These are phyloP conservation scores for Sporothrix brasiliensis DNA, from an alignment of 2,329 filamentous ascomycete genomes.

Conservation along the genomic window DNA sequence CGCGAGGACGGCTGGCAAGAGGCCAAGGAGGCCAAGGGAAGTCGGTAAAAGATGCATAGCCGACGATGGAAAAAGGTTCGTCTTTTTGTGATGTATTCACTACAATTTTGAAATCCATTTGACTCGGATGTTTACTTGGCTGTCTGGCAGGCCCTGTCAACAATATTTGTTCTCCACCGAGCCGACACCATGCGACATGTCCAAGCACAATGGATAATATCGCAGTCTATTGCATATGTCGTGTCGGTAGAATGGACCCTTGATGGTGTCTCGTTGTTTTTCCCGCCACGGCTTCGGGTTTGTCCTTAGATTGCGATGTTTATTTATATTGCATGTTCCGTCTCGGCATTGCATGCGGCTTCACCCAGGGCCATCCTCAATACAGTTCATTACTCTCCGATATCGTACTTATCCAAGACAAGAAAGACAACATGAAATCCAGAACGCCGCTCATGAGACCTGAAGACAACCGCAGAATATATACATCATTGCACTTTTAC, in stretches of 20 bases:
- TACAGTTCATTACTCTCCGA: slow-evolving; percentile 20
- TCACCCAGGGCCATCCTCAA: neutral
- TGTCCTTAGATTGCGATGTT: neutral
- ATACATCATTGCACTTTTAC: neutral
- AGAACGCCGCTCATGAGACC: slow-evolving; percentile 18
- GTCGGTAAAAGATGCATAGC: neutral
- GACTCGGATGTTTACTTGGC: neutral
- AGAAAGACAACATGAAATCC: neutral
- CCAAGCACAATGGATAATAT: neutral
- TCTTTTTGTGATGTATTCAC: too few relatives aligned
- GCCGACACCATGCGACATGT: too few relatives aligned
- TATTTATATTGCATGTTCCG: slow-evolving; percentile 7
- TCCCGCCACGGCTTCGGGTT: neutral
- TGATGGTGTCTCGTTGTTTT: neutral
- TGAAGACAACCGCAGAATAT: neutral
- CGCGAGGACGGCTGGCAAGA: slow-evolving; percentile 27
- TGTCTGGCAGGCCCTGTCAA: neutral
- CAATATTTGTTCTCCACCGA: neutral
- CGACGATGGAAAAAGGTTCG: neutral
- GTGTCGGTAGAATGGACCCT: slow-evolving; percentile 9
- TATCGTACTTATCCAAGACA: neutral
- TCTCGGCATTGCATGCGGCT: too few relatives aligned
- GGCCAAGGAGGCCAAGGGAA: neutral
- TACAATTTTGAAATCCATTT: neutral
- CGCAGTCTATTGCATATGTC: neutral